These are phyloP conservation scores for Coemansia sp. DNA, from an alignment of 192 early-diverging fungal genomes.

Conservation along the genomic window DNA sequence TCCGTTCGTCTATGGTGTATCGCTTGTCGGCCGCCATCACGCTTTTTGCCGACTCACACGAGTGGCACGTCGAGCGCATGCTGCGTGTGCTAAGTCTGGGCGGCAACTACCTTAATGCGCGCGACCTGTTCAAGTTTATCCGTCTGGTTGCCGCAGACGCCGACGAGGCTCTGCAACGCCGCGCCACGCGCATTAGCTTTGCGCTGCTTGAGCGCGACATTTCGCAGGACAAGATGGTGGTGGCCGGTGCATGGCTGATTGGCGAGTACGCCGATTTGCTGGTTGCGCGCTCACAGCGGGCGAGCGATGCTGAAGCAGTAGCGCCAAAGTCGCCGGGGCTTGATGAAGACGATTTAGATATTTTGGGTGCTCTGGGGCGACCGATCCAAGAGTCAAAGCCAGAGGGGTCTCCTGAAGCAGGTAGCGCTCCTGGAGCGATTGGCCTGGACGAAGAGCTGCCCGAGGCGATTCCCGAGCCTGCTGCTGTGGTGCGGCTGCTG, in stretches of 20 bases:
- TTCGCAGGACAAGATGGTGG: slow-evolving; percentile 82
- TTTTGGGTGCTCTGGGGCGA: slow-evolving; percentile 42
- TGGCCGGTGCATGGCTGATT: slow-evolving; percentile 90
- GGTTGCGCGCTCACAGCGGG: slow-evolving; percentile 28
- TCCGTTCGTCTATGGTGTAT: slow-evolving; percentile 86
- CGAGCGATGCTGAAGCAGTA: neutral
- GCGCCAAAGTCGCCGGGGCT: slow-evolving; percentile 15
- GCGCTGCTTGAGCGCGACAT: slow-evolving; percentile 71
- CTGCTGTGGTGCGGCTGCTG: slow-evolving; percentile 73
- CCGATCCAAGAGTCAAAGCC: slow-evolving; percentile 9
- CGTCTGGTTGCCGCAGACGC: slow-evolving; percentile 78
- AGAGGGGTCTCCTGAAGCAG: neutral
- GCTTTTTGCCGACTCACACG: slow-evolving; percentile 87
- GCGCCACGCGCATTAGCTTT: slow-evolving; percentile 88
- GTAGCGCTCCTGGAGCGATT: neutral
- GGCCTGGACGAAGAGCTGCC: slow-evolving; percentile 34
- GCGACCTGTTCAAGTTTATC: slow-evolving; percentile 83
- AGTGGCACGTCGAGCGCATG: slow-evolving; percentile 97
- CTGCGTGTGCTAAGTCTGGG: slow-evolving; percentile 80
- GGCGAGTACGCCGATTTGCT: slow-evolving; percentile 97
- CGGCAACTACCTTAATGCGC: slow-evolving; percentile 70
- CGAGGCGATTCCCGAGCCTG: slow-evolving; percentile 56
- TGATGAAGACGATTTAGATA: slow-evolving; percentile 43
- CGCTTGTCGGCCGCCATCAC: slow-evolving; percentile 93
- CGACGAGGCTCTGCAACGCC: slow-evolving; percentile 74